Evolutionary conservation across 2,329 filamentous ascomycete species (phyloP).

Genomic region (Penicillium sp.): DNA sequence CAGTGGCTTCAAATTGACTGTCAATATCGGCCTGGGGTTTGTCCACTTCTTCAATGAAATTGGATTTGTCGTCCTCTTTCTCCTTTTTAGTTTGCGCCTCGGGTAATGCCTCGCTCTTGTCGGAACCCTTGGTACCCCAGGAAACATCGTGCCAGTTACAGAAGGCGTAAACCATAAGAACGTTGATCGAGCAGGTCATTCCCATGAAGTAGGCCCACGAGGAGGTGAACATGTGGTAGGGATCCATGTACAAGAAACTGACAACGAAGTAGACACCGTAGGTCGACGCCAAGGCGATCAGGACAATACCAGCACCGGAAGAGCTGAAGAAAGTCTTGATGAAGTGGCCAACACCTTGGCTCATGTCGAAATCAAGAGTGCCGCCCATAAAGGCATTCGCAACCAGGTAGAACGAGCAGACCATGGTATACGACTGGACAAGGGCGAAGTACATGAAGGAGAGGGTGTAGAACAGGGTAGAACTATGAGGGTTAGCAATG

Average conservation of each 20-base stretch:
- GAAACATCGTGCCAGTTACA: slow-evolving; percentile 99
- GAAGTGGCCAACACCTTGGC: slow-evolving; percentile 63
- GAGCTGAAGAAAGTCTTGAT: slow-evolving; percentile 78
- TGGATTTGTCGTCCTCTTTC: slow-evolving; percentile 83
- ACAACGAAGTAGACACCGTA: slow-evolving; percentile 95
- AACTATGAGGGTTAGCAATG: slow-evolving; percentile 7
- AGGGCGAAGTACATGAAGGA: slow-evolving; percentile 85
- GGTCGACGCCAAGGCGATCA: slow-evolving; percentile 85
- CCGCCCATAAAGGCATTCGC: slow-evolving; percentile 69
- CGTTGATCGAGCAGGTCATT: slow-evolving; percentile 97
- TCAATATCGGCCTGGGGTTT: slow-evolving; percentile 97
- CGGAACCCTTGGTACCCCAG: slow-evolving; percentile 97
- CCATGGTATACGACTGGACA: slow-evolving; percentile 83
- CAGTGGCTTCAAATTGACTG: slow-evolving; percentile 90
- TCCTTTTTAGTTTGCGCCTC: slow-evolving; percentile 70
- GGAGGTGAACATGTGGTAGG: slow-evolving; percentile 99
- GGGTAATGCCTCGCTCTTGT: slow-evolving; percentile 87
- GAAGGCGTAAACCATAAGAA: slow-evolving; percentile 97
- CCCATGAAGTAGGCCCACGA: slow-evolving; percentile 88
- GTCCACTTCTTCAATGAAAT: slow-evolving; percentile 90
- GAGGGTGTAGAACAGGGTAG: slow-evolving; percentile 82
- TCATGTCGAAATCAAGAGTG: slow-evolving; percentile 62
- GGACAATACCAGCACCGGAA: slow-evolving; percentile 78
- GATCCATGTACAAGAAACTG: slow-evolving; percentile 96
- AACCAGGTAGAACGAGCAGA: slow-evolving; percentile 84